Base-by-base conservation (phyloP, 106 monocot species). In the Agapanthus africanus region DNA sequence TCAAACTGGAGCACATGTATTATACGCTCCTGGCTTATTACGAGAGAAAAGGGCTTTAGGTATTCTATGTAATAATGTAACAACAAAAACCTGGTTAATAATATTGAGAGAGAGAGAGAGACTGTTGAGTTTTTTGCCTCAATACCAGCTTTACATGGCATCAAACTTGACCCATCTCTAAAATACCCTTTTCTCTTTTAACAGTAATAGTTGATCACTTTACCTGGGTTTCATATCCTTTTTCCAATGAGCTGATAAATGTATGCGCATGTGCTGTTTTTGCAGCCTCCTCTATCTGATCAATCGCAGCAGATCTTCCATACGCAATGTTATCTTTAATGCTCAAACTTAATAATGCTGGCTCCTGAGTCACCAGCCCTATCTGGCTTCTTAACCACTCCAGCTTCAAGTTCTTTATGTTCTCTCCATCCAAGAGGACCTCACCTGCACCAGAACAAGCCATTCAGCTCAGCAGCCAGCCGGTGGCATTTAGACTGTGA, bases 371-470 rank as follows among this genome's bases (percentile, higher is more conserved):
- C 32, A 95, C 94, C 35, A 95, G 79, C 5, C 94, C 94, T 82
- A 95, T 95, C 81, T 95, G 94, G 72, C 94, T 95, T 78, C 90
- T 88, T 68, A 95, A 78, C 94, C 94, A 95, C 69, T 91, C 94
- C 35, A 95, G 75, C 70, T 91, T 91, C 66, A 95, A 65, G 54
- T 52, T 91, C 76, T 95, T 95, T 69, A 95, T 95, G 66, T 95
- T 95, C 54, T 91, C 94, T 34, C 94, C 94, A 85, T 95, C 94
- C 73, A 95, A 78, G 31, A 95, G 81, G 36, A 91, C 91, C 69
- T 95, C 94, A n/a, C n/a, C n/a, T n/a, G n/a, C n/a, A n/a, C n/a
- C n/a, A n/a, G n/a, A n/a, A n/a, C n/a, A n/a, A n/a, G n/a, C n/a
- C n/a, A n/a, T n/a, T n/a, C n/a, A n/a, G n/a, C 7, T 19, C 50